Percentiles rank a stretch among this genome's conserved stretches.
phyloP scores from a whole-genome alignment of 225 moss, liverwort and hornwort species.

The Sphagnum tenellum region DNA sequence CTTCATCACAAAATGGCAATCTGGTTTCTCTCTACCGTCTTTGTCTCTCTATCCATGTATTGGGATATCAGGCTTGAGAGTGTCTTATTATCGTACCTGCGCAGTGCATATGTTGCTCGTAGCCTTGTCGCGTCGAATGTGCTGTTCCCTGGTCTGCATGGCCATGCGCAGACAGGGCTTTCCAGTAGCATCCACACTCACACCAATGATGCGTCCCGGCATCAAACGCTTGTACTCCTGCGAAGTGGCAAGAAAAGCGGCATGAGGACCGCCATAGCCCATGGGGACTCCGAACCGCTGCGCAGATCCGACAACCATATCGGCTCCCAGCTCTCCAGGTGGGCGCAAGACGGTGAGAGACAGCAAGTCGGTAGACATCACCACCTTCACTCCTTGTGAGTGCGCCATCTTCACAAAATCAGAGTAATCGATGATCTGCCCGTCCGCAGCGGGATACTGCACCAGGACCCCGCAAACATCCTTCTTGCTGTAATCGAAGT shows the following conservation, averaged over 20 bases:
- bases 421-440: conserved; percentile 60
- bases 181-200: conserved; percentile 70
- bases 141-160: conserved; percentile 99
- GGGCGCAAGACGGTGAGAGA: conserved; percentile 68
- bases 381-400: conserved; percentile 88
- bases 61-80: no score
- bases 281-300: conserved; percentile 98
- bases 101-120: conserved; percentile 99
- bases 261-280: conserved; percentile 95
- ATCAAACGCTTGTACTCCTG: conserved; percentile 98
- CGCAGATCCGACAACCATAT: conserved; percentile 95
- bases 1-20: no score
- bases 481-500: conserved; percentile 78
- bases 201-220: conserved; percentile 93
- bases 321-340: conserved; percentile 91
- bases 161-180: conserved; percentile 97
- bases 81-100: conserved; percentile 30
- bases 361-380: conserved; percentile 91
- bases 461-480: conserved; percentile 89
- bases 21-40: no score
- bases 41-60: no score
- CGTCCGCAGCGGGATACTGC: conserved; percentile 93
- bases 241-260: conserved; percentile 92
- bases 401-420: conserved; percentile 88
- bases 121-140: conserved; percentile 95